phyloP scores from a whole-genome alignment of 163 green algal genomes.

The Volvox carteri region DNA sequence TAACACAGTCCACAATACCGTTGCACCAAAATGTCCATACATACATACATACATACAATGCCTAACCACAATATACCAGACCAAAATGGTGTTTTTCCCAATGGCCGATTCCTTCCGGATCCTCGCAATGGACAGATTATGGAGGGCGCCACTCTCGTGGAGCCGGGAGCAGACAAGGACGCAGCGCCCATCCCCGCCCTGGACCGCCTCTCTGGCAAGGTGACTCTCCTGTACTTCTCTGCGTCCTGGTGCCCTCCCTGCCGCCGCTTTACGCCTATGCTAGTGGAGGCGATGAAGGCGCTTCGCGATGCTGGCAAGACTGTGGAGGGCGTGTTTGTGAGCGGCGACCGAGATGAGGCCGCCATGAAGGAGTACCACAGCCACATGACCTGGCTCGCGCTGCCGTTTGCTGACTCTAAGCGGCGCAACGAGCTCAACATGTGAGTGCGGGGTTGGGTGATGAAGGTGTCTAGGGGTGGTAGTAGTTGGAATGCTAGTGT shows the following conservation, averaged over 20 bases:
- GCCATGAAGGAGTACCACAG: constrained; percentile 75
- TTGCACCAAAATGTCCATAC: no score
- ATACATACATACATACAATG: no score
- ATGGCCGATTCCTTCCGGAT: no score
- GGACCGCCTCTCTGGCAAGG: constrained; percentile 27
- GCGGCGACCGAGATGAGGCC: constrained; percentile 62
- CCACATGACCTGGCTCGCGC: constrained; percentile 76
- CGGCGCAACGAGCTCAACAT: constrained; percentile 33
- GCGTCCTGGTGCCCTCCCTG: constrained; percentile 70
- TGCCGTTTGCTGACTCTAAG: constrained; percentile 65
- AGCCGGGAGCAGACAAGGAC: not conserved
- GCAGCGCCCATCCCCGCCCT: constrained; percentile 2
- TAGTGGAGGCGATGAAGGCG: constrained; percentile 65
- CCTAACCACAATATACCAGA: no score
- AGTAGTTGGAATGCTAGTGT: not conserved
- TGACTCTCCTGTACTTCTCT: constrained; percentile 57
- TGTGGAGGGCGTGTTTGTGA: constrained; percentile 80
- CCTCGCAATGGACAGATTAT: no score
- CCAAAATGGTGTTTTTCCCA: no score
- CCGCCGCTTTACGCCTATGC: constrained; percentile 75
- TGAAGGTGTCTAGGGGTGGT: not conserved
- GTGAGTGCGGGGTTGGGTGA: not conserved
- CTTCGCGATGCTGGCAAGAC: constrained; percentile 64
- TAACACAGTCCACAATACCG: no score
- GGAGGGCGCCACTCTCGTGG: constrained; percentile 32